Evolutionary conservation across 305 asterid genomes (phyloP), one percentile per base, ranked within the genome.

Genomic region (Fraxinus baroniana): DNA sequence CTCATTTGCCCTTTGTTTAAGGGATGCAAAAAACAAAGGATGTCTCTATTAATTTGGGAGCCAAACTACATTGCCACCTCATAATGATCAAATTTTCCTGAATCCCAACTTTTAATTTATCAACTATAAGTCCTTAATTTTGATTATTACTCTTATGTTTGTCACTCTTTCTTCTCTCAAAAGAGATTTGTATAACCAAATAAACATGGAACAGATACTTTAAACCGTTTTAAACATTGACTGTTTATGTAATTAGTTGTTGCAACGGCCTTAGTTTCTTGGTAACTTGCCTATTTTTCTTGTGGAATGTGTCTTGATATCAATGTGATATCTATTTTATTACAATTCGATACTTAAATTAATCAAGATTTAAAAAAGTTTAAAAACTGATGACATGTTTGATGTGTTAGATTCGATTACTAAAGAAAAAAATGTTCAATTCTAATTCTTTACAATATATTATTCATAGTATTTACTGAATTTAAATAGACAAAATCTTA

Each of bases 11-110:
- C 91, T 77, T 80, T 82, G 57, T 70, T 84, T 79, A 88, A 84
- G 85, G 93, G 92, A 17, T 92, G 96, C 93, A 90, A 89, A 74
- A 93, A 90, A 81, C 82, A 84, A 2, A 85, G 89, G 79, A 87
- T 87, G 35, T 86, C 91, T 52, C 87, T 85, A 10, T 17, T 81
- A 32, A 77, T 87, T 32, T 88, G 91, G 89, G 92, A 89, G 91
- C 91, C 94, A 44, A 80, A 86, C 80, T 90, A 92, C 94, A 89
- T 92, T 80, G 93, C 94, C 52, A 90, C 96, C 41, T 88, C 93
- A 68, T 90, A 79, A 89, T 78, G 1, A 44, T 41, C 82, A 81
- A 36, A 55, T 64, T 74, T 32, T 82, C 78, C 80, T 76, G 74
- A 88, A 24, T 13, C 74, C 74, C 36, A 28, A 68, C 74, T 68